Conservation (phyloP, 2,329 filamentous ascomycete species). For the Fusarium sp. region DNA sequence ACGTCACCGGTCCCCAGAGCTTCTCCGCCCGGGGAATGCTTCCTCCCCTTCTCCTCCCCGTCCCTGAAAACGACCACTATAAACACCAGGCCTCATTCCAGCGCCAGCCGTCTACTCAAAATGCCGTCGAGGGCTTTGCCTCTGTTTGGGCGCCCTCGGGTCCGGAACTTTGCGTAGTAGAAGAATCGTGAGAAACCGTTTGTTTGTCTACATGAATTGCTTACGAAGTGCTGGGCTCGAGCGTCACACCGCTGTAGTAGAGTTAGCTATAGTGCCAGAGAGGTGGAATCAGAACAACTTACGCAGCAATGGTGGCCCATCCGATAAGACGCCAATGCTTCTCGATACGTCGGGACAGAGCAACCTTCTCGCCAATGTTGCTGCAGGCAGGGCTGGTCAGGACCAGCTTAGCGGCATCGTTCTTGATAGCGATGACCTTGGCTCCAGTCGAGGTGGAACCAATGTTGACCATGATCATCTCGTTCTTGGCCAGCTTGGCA, state of each 20-base stretch:
- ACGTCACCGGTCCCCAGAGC: conserved; percentile 20
- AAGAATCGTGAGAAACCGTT: conserved; percentile 39
- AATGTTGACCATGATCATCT: conserved; percentile 99
- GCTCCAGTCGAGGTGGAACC: conserved; percentile 97
- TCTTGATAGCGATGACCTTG: conserved; percentile 97
- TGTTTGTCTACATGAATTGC: conserved; percentile 21
- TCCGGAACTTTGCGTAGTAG: conserved; percentile 35
- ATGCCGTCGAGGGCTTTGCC: conserved; percentile 37
- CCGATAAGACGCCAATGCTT: conserved; percentile 98
- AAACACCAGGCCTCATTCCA: conserved; percentile 44
- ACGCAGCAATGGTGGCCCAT: conserved; percentile 85
- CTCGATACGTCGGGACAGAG: conserved; percentile 94
- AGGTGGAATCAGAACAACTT: conserved; percentile 50
- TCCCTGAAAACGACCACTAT: conserved; percentile 38
- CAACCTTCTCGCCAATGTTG: conserved; percentile 98
- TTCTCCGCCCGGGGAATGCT: conserved; percentile 17
- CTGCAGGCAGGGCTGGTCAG: conserved; percentile 96
- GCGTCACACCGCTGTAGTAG: conserved; percentile 62
- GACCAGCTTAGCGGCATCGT: conserved; percentile 94
- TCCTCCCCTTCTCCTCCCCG: conserved; percentile 23
- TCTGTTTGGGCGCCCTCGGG: conserved; percentile 35
- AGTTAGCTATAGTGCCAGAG: conserved; percentile 14
- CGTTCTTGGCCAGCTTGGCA: conserved; percentile 96
- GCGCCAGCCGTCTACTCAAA: conserved; percentile 46
- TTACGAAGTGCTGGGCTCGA: conserved; percentile 64